Evolutionary conservation across 2,329 filamentous ascomycete genomes (phyloP), one percentile per base, ranked within the genome.

Genomic region (Microcera coccophila): DNA sequence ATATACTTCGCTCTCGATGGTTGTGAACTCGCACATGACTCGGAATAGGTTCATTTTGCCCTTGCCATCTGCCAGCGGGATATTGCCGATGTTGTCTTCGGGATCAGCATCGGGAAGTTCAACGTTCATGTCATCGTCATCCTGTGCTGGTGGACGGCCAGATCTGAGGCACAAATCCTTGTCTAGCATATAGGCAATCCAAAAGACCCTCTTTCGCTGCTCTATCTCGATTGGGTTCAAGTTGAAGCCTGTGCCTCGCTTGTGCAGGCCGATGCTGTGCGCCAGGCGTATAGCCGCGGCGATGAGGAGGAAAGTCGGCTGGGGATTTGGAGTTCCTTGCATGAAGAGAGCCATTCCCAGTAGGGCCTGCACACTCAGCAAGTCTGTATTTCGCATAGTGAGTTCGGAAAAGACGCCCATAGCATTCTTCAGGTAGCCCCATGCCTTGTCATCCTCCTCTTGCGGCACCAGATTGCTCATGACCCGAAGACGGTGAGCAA

Each of bases 381-480:
- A 74, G 67, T 98, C 93, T 7, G 90, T 95, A 62, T 96, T 97
- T 33, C 90, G 85, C 85, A 98, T 91, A 1, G 90, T 90, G 44
- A 98, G 72, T 65, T 98, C 93, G 0, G 90, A 84, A 62, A 95
- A 85, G 33, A 95, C 89, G 15, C 86, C 89, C 80, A 97, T 86
- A 14, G 91, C 90, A 62, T 98, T 98, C 71, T 98, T 97, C 57
- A 98, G 71, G 62, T 96, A 94, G 2, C 84, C 85, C 90, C 93
- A 97, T 0, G 90, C 90, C 63, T 94, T 94, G 40, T 90, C 83
- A 54, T 97, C 93, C 62, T 97, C 91, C 49, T 95, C 90, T 49
- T 87, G 81, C 2, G 90, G 85, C 0, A 95, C 88, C 8, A 95
- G 72, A 58, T 95, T 93, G 70, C 88, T 95, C 90, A 96, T 95